Evolutionary conservation across 805 yeast species (phyloP), one percentile per base, ranked within the genome.

Genomic region (Lipomyces japonicus): DNA sequence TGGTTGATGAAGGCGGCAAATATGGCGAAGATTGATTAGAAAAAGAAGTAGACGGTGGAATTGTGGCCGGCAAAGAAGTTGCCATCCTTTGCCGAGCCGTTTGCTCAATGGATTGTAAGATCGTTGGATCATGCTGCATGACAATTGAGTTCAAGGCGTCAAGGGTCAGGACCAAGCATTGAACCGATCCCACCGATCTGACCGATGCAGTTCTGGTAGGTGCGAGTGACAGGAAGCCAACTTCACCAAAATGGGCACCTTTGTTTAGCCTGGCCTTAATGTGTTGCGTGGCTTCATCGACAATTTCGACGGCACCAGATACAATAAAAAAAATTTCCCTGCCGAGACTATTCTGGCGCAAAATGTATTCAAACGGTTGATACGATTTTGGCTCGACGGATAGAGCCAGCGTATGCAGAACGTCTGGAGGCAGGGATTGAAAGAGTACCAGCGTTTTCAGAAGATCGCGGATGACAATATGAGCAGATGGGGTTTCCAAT

Each of bases 241-340:
- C 81, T 64, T 84, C 91, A 21, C 93, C 93, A 67, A 84, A 83
- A 65, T 81, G 83, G 30, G 80, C 75, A 19, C 85, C 86, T 14
- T 78, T 66, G 1, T 78, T 74, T 23, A 85, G 67, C 50, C 86
- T 72, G 3, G 86, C 88, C 34, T 80, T 63, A 1, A 75, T 69
- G 31, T 68, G 66, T 45, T 75, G 78, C 18, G 68, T 67, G 3
- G 50, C 39, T 31, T 65, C 66, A 41, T 70, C 79, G 6, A 83
- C 51, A 0, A 83, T 86, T 63, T 85, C 90, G 3, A 83, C 86
- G 58, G 79, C 82, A 7, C 93, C 93, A 57, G 70, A 73, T 6
- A 81, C 76, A 23, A 84, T 75, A 60, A 84, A 82, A 63, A 75
- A 84, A 24, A 85, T 79, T 55, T 83, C 87, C 23, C 80, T 71